Evolutionary conservation across 371 early-diverging fungal genomes (phyloP).

Genomic region (Syncephalastrum monosporum): DNA sequence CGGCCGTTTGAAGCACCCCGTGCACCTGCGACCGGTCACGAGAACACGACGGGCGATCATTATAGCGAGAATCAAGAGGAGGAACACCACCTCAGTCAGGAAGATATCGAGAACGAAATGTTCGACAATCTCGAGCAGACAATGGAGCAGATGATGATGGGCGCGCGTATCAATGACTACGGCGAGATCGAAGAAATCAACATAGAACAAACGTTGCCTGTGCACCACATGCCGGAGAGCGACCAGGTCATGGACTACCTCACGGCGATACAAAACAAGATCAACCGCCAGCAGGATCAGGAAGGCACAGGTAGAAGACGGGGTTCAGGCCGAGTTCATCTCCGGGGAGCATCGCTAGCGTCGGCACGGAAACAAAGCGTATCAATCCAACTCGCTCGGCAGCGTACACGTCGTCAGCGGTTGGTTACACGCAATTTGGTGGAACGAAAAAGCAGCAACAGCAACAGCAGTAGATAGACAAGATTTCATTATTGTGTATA

Average conservation of each 20-base stretch:
- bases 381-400: constrained; percentile 9
- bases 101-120: too few species aligned
- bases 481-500: too few species aligned
- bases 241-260: constrained; percentile 40
- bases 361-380: constrained; percentile 9
- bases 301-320: constrained; percentile 11
- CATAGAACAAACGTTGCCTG: constrained; percentile 23
- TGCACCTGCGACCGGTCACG: constrained; percentile 1
- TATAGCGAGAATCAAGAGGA: neutral
- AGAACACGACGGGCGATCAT: neutral
- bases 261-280: constrained; percentile 28
- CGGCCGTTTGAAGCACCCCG: constrained; percentile 37
- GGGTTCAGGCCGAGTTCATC: constrained; percentile 4
- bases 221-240: constrained; percentile 46
- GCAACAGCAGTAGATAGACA: too few species aligned
- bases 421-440: constrained; percentile 6
- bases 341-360: constrained; percentile 3
- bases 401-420: constrained; percentile 13
- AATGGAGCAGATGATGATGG: neutral
- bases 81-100: neutral
- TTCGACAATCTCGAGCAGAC: too few species aligned
- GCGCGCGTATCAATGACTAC: neutral
- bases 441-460: constrained; percentile 6
- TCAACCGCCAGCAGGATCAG: constrained; percentile 6
- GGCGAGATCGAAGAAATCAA: constrained; percentile 9